These are phyloP conservation scores for Botrytis galanthina DNA, from an alignment of 2,329 filamentous ascomycete genomes.

Conservation along the genomic window DNA sequence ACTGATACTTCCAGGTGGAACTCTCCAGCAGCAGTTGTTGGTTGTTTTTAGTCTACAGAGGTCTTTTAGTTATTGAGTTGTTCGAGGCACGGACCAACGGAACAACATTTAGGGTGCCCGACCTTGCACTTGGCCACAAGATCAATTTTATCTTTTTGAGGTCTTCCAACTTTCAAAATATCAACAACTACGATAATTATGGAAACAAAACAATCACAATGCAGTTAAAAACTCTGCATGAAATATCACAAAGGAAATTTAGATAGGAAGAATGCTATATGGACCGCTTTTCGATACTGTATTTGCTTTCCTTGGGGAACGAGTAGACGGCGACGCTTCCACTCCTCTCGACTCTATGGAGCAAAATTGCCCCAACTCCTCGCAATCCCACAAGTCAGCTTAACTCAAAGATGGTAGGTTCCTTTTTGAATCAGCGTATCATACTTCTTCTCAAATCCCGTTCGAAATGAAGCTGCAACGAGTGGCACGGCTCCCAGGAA, in stretches of 20 bases:
- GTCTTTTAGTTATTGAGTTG: background rate
- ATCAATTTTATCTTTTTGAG: background rate
- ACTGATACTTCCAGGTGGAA: background rate
- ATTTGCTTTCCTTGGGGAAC: background rate
- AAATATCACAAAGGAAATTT: background rate
- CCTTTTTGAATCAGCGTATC: background rate
- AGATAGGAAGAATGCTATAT: background rate
- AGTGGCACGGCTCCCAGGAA: background rate
- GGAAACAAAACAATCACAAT: background rate
- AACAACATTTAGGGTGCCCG: background rate
- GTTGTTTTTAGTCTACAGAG: background rate
- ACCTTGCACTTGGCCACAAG: background rate
- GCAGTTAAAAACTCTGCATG: background rate
- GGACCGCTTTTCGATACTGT: background rate
- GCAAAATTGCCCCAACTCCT: background rate
- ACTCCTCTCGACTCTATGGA: background rate
- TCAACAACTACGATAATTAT: background rate
- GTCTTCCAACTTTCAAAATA: background rate
- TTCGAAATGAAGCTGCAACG: background rate
- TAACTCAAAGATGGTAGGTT: no score
- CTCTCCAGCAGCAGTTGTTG: background rate
- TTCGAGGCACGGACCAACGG: background rate
- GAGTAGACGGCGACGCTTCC: background rate
- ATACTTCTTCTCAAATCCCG: background rate
- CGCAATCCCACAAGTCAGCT: background rate